Evolutionary conservation across 2,329 filamentous ascomycete species (phyloP).

Genomic region (Lecanoromycetidae sp.): DNA sequence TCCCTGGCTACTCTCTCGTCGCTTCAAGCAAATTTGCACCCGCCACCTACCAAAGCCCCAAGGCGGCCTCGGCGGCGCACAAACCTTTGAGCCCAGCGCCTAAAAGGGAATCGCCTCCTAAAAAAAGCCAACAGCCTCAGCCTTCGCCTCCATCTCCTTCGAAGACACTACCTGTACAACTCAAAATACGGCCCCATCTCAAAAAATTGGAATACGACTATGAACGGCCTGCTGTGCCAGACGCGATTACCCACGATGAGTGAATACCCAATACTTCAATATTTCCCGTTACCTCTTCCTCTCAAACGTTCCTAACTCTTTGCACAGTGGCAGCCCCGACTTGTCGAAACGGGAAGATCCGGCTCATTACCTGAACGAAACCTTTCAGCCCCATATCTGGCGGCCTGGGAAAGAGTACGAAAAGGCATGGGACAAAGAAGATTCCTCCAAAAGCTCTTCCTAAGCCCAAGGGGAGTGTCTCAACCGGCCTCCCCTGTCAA

Average conservation of each 20-base stretch:
- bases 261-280: neutral
- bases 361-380: conserved; percentile 40
- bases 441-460: neutral
- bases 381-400: conserved; percentile 43
- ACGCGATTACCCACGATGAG: no score
- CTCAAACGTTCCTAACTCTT: neutral
- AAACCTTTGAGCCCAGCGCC: neutral
- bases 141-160: neutral
- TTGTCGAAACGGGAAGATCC: conserved; percentile 27
- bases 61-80: neutral
- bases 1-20: neutral
- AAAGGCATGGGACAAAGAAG: conserved; percentile 20
- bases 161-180: neutral
- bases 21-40: neutral
- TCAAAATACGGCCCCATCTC: neutral
- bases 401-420: conserved; percentile 35
- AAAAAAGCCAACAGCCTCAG: neutral
- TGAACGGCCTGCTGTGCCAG: no score
- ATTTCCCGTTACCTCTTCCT: neutral
- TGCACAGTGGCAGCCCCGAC: conserved; percentile 1
- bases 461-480: neutral
- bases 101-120: neutral
- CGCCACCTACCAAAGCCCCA: neutral
- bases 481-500: no score
- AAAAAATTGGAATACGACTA: no score